Evolutionary conservation across 1,284 basidiomycete species (phyloP), one percentile per base, ranked within the genome.

Genomic region (Ganoderma meredithae): DNA sequence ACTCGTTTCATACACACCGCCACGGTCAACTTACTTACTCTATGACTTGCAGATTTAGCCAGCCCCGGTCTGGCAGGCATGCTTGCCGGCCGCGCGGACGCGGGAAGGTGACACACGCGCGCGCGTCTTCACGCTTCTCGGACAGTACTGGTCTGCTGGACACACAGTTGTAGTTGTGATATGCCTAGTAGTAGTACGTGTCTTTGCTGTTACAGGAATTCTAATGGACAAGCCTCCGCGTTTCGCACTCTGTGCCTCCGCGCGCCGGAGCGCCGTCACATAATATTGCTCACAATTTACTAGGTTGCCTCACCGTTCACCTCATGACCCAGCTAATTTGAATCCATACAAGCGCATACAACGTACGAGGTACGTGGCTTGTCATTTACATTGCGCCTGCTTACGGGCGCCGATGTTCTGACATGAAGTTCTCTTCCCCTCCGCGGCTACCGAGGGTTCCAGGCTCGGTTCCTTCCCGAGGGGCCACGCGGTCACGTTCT

Each of bases 1-100:
- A 55, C 52, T 55, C 52, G 27, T 55, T 55, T 55, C 27, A 55
- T 9, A 55, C 52, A 31, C 25, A 53, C 31, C 52, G 31, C 27
- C 27, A 52, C 47, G 15, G 31, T 39, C 36, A 39, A 39, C 36
- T 55, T 55, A 7, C 36, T 55, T 55, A 55, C 52, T 55, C 33
- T 55, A 55, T 31, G 27, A 55, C 31, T 27, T 27, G 12, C 49
- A 53, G n/a, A 13, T 44, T 52, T 15, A 13, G 25, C 49, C 49
- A 25, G 49, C 49, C 22, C 12, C 25, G 22, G 49, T 52, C 43
- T 44, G 43, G 43, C 43, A 52, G 22, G 12, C n/a, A 22, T 12
- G 47, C 47, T 13, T 27, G 47, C 47, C 47, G 9, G 47, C 47
- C n/a, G 22, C 47, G 31, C 15, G 52, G 15, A 33, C 27, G 15